A percentile compares a stretch with the other conserved stretches of the same genome.
Evolutionary conservation across 495 filamentous ascomycete genomes (phyloP).

Genomic region (Neurospora sp.): DNA sequence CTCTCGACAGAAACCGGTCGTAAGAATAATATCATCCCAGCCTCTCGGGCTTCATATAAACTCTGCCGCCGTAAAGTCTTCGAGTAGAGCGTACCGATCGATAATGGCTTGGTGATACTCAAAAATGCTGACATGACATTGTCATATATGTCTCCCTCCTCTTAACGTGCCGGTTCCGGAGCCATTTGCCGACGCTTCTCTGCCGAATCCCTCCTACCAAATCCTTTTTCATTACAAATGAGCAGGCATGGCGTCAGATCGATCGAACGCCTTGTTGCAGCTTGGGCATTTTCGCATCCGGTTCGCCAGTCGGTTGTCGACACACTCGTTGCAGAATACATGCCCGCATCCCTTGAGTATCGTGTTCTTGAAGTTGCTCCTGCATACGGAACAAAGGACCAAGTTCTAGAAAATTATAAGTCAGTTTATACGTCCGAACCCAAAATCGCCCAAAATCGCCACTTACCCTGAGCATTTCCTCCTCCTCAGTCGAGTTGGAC

Average conservation of each 20-base stretch:
- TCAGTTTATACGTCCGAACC: background rate
- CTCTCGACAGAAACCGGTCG: background rate
- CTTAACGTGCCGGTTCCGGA: background rate
- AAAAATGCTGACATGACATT: background rate
- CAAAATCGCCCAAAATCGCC: background rate
- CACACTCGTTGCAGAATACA: conserved; percentile 83
- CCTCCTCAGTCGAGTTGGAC: conserved; percentile 69
- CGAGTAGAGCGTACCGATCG: background rate
- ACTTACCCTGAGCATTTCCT: conserved; percentile 75
- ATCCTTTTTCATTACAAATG: conserved; percentile 19
- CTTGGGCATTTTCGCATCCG: conserved; percentile 91
- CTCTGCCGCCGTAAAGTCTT: background rate
- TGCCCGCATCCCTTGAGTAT: conserved; percentile 91
- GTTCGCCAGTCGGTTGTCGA: conserved; percentile 74
- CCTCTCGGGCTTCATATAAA: background rate
- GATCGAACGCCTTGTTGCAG: conserved; percentile 82
- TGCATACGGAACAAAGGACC: conserved; percentile 83
- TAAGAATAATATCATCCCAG: background rate
- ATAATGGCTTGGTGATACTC: background rate
- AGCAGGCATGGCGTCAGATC: conserved; percentile 70
- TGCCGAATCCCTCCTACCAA: background rate
- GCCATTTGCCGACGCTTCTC: background rate
- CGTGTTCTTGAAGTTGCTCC: conserved; percentile 85
- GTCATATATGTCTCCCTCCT: background rate
- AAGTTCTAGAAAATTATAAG: conserved; percentile 47